These are phyloP conservation scores for Atalantia buxifolia DNA, from an alignment of 345 rosid species.

Conservation along the genomic window DNA sequence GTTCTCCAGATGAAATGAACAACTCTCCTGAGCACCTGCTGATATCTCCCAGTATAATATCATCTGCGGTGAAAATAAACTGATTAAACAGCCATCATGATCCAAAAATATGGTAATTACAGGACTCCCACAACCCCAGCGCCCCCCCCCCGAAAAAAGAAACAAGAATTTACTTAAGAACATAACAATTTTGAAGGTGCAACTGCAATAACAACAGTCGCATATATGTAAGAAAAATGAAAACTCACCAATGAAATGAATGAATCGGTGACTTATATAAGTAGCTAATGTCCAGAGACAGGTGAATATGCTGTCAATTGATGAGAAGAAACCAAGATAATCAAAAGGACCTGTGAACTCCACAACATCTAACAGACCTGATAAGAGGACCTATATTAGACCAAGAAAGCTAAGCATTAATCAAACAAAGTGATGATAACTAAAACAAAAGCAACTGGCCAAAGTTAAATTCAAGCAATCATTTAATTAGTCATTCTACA, in stretches of 20 bases:
- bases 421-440: background rate
- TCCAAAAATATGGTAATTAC: background rate
- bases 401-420: slow-evolving; percentile 7
- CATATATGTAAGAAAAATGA: background rate
- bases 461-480: background rate
- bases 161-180: background rate
- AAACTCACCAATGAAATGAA: slow-evolving; percentile 49
- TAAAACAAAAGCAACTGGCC: background rate
- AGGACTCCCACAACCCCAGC: too few species aligned
- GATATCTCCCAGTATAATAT: slow-evolving; percentile 47
- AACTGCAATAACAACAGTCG: background rate
- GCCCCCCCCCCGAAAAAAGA: background rate
- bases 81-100: slow-evolving; percentile 7
- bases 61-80: slow-evolving; percentile 34
- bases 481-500: background rate
- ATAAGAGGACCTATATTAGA: slow-evolving; percentile 22
- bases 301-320: slow-evolving; percentile 32
- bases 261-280: slow-evolving; percentile 29
- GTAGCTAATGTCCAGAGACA: slow-evolving; percentile 36
- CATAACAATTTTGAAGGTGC: background rate
- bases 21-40: slow-evolving; percentile 28
- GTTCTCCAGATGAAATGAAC: slow-evolving; percentile 17
- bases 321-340: slow-evolving; percentile 27
- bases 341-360: slow-evolving; percentile 23
- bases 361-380: slow-evolving; percentile 34